Percentiles rank a stretch among this genome's conserved stretches.
Evolutionary conservation across 768 basidiomycete genomes (phyloP).

Genomic region (Clitopilus hobsonii): DNA sequence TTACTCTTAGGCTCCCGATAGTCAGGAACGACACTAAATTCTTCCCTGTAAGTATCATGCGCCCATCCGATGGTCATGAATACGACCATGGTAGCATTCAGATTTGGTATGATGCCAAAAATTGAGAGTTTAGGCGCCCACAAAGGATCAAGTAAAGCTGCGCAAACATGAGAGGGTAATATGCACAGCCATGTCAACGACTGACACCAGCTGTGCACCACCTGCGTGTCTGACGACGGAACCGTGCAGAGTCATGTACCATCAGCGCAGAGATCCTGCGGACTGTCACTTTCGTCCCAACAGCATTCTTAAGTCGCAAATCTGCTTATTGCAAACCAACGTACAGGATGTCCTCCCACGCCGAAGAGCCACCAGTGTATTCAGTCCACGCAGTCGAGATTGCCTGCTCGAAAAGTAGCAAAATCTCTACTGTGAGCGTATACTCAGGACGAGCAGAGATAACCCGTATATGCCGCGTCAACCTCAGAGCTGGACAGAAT

Average conservation of each 20-base stretch:
- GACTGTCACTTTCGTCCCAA: not conserved
- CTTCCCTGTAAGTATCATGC: no score
- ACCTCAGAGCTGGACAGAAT: constrained; percentile 34
- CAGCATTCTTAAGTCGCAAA: not conserved
- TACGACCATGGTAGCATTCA: no score
- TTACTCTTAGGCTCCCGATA: no score
- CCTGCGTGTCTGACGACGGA: no score
- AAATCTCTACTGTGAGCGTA: constrained; percentile 32
- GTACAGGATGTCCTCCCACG: not conserved
- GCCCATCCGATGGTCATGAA: not conserved
- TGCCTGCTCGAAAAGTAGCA: constrained; percentile 24
- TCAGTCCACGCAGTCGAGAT: constrained; percentile 24
- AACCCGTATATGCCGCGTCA: constrained; percentile 33
- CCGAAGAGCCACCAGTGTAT: constrained; percentile 10
- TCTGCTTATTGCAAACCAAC: not conserved
- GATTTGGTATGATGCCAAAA: not conserved
- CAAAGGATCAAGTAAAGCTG: not conserved
- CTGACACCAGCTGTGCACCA: not conserved
- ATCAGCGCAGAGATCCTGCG: not conserved
- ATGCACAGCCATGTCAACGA: not conserved
- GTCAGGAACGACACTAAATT: no score
- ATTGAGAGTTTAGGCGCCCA: not conserved
- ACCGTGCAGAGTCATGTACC: not conserved
- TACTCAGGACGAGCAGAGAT: constrained; percentile 39
- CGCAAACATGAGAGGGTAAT: not conserved